A percentile compares a stretch with the other conserved stretches of the same genome.
These are phyloP conservation scores for Fusarium drepaniforme DNA, from an alignment of 2,329 filamentous ascomycete species.

Conservation along the genomic window DNA sequence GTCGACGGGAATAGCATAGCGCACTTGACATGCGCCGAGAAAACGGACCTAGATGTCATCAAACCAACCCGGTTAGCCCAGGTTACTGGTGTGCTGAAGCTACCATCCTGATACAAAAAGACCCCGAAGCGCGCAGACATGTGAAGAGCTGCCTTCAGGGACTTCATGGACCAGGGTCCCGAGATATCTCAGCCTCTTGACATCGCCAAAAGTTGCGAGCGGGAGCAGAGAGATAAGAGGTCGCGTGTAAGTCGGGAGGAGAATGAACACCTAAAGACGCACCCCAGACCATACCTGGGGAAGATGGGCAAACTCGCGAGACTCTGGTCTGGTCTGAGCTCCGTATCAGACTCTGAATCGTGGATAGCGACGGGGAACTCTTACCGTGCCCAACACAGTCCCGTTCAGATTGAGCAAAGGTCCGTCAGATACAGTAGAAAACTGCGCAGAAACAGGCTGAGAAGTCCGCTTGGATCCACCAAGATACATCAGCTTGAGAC, in stretches of 20 bases:
- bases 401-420: slow-evolving; percentile 3
- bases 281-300: background rate
- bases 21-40: slow-evolving; percentile 14
- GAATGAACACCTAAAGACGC: background rate
- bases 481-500: slow-evolving; percentile 21
- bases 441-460: slow-evolving; percentile 15
- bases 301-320: background rate
- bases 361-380: background rate
- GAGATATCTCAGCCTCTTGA: background rate
- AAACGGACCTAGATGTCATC: slow-evolving; percentile 6
- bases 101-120: background rate
- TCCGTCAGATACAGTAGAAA: slow-evolving; percentile 9
- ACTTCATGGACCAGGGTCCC: background rate
- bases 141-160: slow-evolving; percentile 9
- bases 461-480: slow-evolving; percentile 10
- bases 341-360: slow-evolving; percentile 1
- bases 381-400: background rate
- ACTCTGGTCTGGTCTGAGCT: background rate
- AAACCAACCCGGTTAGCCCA: slow-evolving; percentile 12
- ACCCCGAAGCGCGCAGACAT: slow-evolving; percentile 3
- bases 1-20: slow-evolving; percentile 23
- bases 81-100: slow-evolving; percentile 9
- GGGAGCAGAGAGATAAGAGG: background rate
- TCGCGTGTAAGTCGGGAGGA: slow-evolving; percentile 6
- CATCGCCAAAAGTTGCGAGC: background rate